phyloP scores from a whole-genome alignment of 257 asterid genomes.

The Solanum microdontum region DNA sequence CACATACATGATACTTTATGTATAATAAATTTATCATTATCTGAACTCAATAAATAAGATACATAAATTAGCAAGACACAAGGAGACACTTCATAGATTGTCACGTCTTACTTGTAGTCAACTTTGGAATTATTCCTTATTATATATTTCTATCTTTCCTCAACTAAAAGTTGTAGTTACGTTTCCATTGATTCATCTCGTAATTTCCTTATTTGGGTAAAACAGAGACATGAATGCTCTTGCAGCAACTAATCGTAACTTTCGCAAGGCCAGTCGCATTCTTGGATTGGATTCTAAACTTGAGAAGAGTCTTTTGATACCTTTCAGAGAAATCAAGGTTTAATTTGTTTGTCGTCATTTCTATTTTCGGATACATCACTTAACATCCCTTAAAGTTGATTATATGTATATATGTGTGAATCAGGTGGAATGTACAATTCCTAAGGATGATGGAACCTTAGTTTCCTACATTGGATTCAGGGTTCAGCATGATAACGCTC shows the following conservation, averaged over 20 bases:
- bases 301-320: conserved; percentile 84
- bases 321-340: conserved; percentile 94
- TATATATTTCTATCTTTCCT: background rate
- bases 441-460: conserved; percentile 86
- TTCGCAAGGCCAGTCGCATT: conserved; percentile 82
- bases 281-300: conserved; percentile 77
- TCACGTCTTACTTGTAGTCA: background rate
- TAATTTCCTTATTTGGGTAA: background rate
- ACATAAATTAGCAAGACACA: background rate
- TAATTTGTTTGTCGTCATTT: background rate
- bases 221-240: conserved; percentile 62
- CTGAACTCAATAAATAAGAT: no score
- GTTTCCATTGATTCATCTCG: background rate
- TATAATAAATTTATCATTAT: no score
- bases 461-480: conserved; percentile 82
- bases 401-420: background rate
- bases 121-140: background rate
- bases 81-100: background rate
- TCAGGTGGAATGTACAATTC: conserved; percentile 95
- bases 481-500: conserved; percentile 89
- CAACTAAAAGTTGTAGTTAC: background rate
- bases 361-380: background rate
- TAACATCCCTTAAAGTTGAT: no score
- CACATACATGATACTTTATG: no score
- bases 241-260: conserved; percentile 87